Conservation (phyloP, 2,329 filamentous ascomycete genomes). For the Plenodomus lindquistii region DNA sequence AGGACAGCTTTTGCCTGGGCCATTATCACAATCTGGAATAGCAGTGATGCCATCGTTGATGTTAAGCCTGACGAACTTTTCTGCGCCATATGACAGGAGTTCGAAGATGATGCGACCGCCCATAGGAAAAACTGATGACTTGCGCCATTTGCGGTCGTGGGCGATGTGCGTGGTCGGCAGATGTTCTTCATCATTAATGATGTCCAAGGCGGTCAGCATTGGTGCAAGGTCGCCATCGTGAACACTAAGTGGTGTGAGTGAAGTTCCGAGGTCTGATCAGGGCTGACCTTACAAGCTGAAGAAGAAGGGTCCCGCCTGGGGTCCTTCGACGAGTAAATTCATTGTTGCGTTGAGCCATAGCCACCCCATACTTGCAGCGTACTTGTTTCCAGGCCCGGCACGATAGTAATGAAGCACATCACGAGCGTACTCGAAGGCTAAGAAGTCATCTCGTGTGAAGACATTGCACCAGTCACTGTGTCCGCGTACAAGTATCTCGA, state of each 20-base stretch:
- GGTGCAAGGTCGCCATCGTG: conserved; percentile 64
- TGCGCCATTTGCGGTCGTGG: conserved; percentile 56
- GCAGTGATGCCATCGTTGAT: conserved; percentile 62
- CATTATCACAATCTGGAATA: conserved; percentile 52
- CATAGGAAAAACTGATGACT: conserved; percentile 62
- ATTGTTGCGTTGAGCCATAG: conserved; percentile 62
- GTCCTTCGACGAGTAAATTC: conserved; percentile 52
- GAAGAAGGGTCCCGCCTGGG: conserved; percentile 52
- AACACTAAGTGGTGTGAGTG: conserved; percentile 40
- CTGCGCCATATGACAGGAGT: conserved; percentile 48
- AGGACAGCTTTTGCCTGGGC: conserved; percentile 54
- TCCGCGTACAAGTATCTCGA: conserved; percentile 59
- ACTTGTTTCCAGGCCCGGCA: conserved; percentile 60
- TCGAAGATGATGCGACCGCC: conserved; percentile 60
- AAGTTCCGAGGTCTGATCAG: not conserved
- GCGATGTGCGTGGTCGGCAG: conserved; percentile 54
- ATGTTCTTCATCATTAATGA: conserved; percentile 50
- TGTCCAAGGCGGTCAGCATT: conserved; percentile 56
- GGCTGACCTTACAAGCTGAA: conserved; percentile 56
- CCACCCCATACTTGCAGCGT: conserved; percentile 59
- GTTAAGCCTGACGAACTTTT: conserved; percentile 55
- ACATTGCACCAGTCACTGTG: conserved; percentile 60
- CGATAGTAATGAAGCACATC: conserved; percentile 64
- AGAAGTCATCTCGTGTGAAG: conserved; percentile 59
- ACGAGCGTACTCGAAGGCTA: conserved; percentile 61